Base-by-base conservation (phyloP, 306 rosid species). In the Herpetospermum pedunculosum region DNA sequence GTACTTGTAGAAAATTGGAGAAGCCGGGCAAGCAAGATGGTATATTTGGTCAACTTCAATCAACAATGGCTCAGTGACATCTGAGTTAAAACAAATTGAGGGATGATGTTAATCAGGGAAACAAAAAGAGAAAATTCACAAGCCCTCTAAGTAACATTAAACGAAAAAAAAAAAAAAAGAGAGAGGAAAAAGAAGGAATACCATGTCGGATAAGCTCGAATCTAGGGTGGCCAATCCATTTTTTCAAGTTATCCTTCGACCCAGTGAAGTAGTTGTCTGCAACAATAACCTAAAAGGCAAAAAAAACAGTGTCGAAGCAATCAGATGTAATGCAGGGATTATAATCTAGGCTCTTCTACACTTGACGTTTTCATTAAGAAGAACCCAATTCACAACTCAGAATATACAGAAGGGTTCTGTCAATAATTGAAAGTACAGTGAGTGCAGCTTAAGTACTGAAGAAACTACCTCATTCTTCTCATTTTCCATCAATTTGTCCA, bases 131-230 rank as follows among this genome's bases (percentile, higher is more conserved):
- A 25, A 55, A 34, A 2, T 29, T 9, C 38, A 12, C 13, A 68
- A 35, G 15, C 30, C 71, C 63, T 19, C 13, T 8, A 1, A 12
- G 41, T 34, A 25, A 7, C 74, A 46, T 30, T 60, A 7, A 70
- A 54, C 0, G 8, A 6, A 53, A 38, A 41, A 58, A 5, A 7
- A 6, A 53, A 38, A 41, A 58, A 5, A 7, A 47, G 52, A 74
- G 5, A 8, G 14, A 32, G 43, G 46, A 74, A 49, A 49, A 67
- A 49, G 41, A 84, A 53, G 75, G 40, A 53, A 65, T 93, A 94
- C 98, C 98, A 73, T 94, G 97, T 50, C 98, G 98, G 72, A 87
- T 94, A 57, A 94, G 97, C 87, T 94, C 97, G 50, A 94, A 94
- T 89, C 98, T 86, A 46, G 97, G 97, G 80, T 94, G 97, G 49